phyloP scores from a whole-genome alignment of 2,329 filamentous ascomycete species.

The Talaromyces rugulosus region DNA sequence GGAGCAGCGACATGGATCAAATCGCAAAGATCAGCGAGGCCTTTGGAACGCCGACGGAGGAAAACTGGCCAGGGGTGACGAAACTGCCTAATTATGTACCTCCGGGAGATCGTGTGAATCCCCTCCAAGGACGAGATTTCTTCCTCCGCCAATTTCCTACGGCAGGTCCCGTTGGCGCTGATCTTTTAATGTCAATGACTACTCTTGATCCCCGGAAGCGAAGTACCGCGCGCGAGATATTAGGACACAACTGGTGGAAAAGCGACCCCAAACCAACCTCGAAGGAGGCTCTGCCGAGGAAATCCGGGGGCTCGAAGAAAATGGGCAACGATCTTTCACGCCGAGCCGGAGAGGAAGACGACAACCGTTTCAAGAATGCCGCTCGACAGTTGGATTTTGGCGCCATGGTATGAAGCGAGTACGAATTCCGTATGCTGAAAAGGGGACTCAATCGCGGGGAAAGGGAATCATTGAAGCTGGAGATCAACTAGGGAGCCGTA shows the following conservation, averaged over 20 bases:
- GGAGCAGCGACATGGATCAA: constrained; percentile 81
- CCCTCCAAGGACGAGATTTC: constrained; percentile 60
- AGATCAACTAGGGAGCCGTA: not conserved
- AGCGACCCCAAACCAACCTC: constrained; percentile 76
- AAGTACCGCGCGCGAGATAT: constrained; percentile 69
- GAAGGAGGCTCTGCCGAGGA: constrained; percentile 76
- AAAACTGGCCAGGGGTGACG: constrained; percentile 90
- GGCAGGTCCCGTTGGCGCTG: constrained; percentile 76
- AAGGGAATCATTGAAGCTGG: too few species aligned
- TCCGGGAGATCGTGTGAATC: constrained; percentile 56
- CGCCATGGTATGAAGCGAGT: constrained; percentile 15
- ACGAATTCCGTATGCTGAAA: not conserved
- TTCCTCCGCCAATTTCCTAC: constrained; percentile 75
- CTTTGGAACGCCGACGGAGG: constrained; percentile 86
- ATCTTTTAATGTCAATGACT: constrained; percentile 81
- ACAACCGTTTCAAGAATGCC: constrained; percentile 64
- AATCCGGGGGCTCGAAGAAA: constrained; percentile 67
- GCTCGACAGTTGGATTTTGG: constrained; percentile 80
- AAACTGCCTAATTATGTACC: constrained; percentile 77
- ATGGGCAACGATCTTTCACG: constrained; percentile 79
- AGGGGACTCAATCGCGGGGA: too few species aligned
- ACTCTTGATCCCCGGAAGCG: constrained; percentile 81
- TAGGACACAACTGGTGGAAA: constrained; percentile 83
- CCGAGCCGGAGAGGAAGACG: constrained; percentile 66
- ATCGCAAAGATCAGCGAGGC: constrained; percentile 77